These are phyloP conservation scores for Lactarius hengduanensis DNA, from an alignment of 768 basidiomycete genomes.

Conservation along the genomic window DNA sequence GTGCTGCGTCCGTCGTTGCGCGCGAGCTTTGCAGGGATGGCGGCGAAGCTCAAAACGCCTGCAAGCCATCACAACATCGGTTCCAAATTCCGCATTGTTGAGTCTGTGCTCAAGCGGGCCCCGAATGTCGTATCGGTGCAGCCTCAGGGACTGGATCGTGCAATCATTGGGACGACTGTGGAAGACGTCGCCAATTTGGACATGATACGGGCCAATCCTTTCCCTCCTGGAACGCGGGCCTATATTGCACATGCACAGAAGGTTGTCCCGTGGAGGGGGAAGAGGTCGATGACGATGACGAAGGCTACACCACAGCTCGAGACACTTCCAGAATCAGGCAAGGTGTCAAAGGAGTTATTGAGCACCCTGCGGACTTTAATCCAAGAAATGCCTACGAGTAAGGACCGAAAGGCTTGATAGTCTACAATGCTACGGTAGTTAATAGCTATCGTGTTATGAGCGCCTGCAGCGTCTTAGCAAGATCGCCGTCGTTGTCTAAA, in stretches of 20 bases:
- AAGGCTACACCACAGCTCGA: not conserved
- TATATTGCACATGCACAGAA: slow-evolving; percentile 39
- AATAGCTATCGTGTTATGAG: slow-evolving; percentile 28
- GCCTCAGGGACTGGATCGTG: slow-evolving; percentile 37
- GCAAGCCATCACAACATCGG: slow-evolving; percentile 19
- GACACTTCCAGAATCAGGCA: not conserved
- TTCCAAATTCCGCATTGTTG: slow-evolving; percentile 36
- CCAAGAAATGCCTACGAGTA: not conserved
- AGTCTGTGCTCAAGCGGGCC: slow-evolving; percentile 35
- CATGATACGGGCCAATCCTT: slow-evolving; percentile 44
- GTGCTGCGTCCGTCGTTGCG: slow-evolving; percentile 26
- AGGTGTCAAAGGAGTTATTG: slow-evolving; percentile 12
- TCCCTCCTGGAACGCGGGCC: slow-evolving; percentile 48
- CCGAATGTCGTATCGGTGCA: slow-evolving; percentile 39
- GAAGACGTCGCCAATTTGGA: slow-evolving; percentile 34
- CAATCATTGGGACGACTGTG: slow-evolving; percentile 37
- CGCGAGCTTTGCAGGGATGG: slow-evolving; percentile 48
- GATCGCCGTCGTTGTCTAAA: slow-evolving; percentile 50
- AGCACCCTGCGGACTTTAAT: slow-evolving; percentile 15
- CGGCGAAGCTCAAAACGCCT: slow-evolving; percentile 32
- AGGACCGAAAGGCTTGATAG: not conserved
- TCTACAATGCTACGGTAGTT: slow-evolving; percentile 1
- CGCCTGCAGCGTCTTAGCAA: slow-evolving; percentile 47
- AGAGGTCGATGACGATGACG: slow-evolving; percentile 2
- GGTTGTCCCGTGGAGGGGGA: slow-evolving; percentile 4